Conservation (phyloP, 73 alveolate species). For the Paramecium caudatum region DNA sequence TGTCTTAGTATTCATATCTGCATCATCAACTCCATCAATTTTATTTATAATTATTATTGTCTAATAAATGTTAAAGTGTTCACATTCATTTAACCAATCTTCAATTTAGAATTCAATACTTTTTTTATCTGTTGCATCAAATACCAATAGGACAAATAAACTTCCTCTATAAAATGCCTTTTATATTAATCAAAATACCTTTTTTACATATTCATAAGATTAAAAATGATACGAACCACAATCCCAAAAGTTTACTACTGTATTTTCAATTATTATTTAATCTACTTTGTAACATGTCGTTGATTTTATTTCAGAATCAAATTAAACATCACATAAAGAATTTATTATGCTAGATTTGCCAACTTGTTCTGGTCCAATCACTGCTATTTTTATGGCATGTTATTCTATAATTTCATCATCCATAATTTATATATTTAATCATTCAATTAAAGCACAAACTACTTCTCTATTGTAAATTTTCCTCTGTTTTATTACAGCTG, state of each 20-base stretch:
- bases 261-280: neutral
- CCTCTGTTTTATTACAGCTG: conserved; percentile 3
- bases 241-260: conserved; percentile 15
- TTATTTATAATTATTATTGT: no score
- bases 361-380: neutral
- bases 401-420: conserved; percentile 7
- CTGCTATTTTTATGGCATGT: neutral
- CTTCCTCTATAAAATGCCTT: conserved; percentile 39
- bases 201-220: conserved; percentile 43
- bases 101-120: no score
- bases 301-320: conserved; percentile 31
- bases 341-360: conserved; percentile 34
- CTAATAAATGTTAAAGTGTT: no score
- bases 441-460: conserved; percentile 22
- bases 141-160: no score
- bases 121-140: no score
- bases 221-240: conserved; percentile 46
- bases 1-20: no score
- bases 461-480: conserved; percentile 38
- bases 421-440: neutral
- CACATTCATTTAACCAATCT: no score
- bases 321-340: neutral
- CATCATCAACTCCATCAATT: no score
- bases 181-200: neutral
- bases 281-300: conserved; percentile 47